Percentiles rank a stretch among this genome's conserved stretches.
These are phyloP conservation scores for Coemansia sp. DNA, from an alignment of 192 early-diverging fungal genomes.

Conservation along the genomic window DNA sequence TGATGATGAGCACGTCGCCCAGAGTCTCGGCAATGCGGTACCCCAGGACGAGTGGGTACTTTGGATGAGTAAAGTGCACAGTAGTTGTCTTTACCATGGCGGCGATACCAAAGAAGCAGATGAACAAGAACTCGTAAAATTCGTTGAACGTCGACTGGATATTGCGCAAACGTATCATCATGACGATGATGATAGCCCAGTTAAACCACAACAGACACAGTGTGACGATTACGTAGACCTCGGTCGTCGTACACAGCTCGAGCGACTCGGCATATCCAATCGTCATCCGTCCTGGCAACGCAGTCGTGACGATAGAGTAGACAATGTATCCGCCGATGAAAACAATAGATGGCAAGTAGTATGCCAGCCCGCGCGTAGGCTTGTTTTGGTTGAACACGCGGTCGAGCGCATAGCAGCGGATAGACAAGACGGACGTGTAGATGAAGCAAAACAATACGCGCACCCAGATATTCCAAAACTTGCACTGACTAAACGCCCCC, in stretches of 20 bases:
- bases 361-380: constrained; percentile 10
- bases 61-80: constrained; percentile 11
- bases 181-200: constrained; percentile 17
- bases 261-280: constrained; percentile 15
- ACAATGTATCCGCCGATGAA: not conserved
- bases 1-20: constrained; percentile 15
- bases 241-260: constrained; percentile 17
- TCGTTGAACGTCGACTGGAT: constrained; percentile 32
- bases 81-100: constrained; percentile 25
- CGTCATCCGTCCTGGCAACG: not conserved
- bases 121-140: constrained; percentile 21
- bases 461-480: constrained; percentile 17
- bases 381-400: constrained; percentile 26
- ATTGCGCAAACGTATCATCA: constrained; percentile 23
- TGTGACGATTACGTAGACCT: constrained; percentile 13
- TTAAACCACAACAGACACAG: constrained; percentile 24
- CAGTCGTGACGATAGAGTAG: constrained; percentile 8
- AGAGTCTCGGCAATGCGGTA: constrained; percentile 18
- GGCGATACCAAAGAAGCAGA: constrained; percentile 15
- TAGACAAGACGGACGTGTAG: constrained; percentile 12
- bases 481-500: constrained; percentile 18
- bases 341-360: constrained; percentile 11
- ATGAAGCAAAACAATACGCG: constrained; percentile 18
- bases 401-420: constrained; percentile 11
- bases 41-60: not conserved